Base-by-base conservation (phyloP, 2,329 filamentous ascomycete genomes). In the Aspergillus niger region DNA sequence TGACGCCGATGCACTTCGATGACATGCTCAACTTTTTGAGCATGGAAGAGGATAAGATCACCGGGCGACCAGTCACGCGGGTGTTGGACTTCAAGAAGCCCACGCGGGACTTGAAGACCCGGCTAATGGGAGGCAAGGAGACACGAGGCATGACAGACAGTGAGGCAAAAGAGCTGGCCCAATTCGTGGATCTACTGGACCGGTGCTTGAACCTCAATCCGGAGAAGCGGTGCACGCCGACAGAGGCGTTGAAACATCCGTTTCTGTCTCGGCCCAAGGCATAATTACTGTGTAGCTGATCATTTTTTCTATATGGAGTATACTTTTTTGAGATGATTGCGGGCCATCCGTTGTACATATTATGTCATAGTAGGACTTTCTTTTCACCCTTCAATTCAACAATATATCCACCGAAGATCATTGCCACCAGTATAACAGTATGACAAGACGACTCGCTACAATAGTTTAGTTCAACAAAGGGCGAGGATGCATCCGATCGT, bases 151-250 rank as follows among this genome's bases (percentile, higher is more conserved):
- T 96, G 82, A 86, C 82, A 53, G 89, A 93, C 63, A 81, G 81
- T 8, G 91, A 95, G 74, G 81, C 85, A 41, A 90, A 89, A 74
- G 92, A 97, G 69, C 80, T 97, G 63, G 88, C 89, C 61, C 83
- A 89, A 56, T 97, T 99, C 76, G 83, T 92, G 67, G 93, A 98
- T 76, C 80, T 99, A 52, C 79, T 99, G 59, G 93, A 97, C 72
- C 89, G 90, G 58, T 98, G 93, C 73, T 82, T 99, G 65, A 87
- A 89, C 60, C 83, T 98, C 65, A 97, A 98, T 72, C 92, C 94
- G 0, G 93, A 97, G 74, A 96, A 96, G 82, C 86, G 95, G 64
- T 91, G 95, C 70, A 94, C 91, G 50, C 91, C 95, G 0, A 82
- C 85, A 13, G 93, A 98, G 71, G 95, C 95, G 52, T 80, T 98